phyloP scores from a whole-genome alignment of 768 basidiomycete species.

The Porphyrellus cyaneotinctus region DNA sequence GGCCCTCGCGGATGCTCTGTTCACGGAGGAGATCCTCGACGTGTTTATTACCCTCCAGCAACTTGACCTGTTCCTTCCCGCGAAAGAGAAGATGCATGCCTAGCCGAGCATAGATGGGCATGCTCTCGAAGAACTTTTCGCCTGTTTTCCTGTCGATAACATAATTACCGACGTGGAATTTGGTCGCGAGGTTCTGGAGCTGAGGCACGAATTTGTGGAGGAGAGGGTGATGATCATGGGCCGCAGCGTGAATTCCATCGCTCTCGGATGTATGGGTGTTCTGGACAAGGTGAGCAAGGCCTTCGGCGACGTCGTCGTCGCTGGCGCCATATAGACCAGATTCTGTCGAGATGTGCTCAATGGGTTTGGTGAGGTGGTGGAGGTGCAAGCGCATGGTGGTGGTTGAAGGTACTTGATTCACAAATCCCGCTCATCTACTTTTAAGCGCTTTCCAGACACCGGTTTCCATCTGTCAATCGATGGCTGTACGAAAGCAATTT shows the following conservation, averaged over 20 bases:
- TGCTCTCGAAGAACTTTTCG: conserved; percentile 62
- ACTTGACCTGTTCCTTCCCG: conserved; percentile 45
- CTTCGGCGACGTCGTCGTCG: conserved; percentile 19
- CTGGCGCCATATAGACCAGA: conserved; percentile 17
- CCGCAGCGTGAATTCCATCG: conserved; percentile 32
- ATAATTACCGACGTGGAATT: conserved; percentile 58
- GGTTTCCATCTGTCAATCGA: neutral
- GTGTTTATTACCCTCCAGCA: conserved; percentile 43
- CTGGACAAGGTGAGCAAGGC: conserved; percentile 19
- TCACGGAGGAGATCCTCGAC: conserved; percentile 51
- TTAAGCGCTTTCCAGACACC: neutral
- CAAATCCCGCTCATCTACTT: conserved; percentile 5
- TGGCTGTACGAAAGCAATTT: neutral
- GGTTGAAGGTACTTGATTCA: neutral
- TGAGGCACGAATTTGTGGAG: conserved; percentile 51
- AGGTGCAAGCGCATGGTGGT: conserved; percentile 13
- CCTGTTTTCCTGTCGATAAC: conserved; percentile 45
- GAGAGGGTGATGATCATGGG: conserved; percentile 35
- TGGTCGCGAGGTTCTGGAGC: conserved; percentile 47
- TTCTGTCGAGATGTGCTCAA: conserved; percentile 24
- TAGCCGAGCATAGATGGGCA: conserved; percentile 68
- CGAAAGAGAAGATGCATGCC: conserved; percentile 78
- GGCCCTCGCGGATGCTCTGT: conserved; percentile 54
- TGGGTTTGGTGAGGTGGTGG: conserved; percentile 22
- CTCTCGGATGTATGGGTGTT: conserved; percentile 13